phyloP scores from a whole-genome alignment of 2,329 filamentous ascomycete genomes.

The Pseudogymnoascus sp. region DNA sequence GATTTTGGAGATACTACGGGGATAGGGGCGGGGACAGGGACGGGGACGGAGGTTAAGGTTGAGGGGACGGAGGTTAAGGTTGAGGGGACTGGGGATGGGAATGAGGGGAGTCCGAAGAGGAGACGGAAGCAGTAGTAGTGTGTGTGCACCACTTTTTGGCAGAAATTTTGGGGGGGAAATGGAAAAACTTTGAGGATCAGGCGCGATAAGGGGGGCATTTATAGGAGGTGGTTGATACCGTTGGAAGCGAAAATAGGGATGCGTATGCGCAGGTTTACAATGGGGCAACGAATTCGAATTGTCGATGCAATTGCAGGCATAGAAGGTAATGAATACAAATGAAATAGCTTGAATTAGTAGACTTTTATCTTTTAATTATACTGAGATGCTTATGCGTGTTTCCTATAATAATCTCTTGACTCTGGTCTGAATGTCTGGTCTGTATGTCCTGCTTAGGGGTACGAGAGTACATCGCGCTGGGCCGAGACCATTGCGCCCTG shows the following conservation, averaged over 20 bases:
- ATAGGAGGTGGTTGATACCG: neutral
- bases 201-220: neutral
- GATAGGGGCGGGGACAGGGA: neutral
- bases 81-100: neutral
- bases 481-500: neutral
- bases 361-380: neutral
- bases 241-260: neutral
- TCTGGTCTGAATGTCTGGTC: too few species aligned
- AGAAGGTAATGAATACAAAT: neutral
- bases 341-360: neutral
- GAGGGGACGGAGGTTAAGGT: neutral
- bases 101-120: constrained; percentile 5
- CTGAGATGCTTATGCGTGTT: neutral
- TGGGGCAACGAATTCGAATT: neutral
- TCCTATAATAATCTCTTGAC: neutral
- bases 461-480: neutral
- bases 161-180: neutral
- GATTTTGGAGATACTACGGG: neutral
- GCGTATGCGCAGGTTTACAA: neutral
- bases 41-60: too few species aligned
- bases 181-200: neutral
- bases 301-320: neutral
- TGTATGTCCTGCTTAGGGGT: neutral
- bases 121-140: neutral
- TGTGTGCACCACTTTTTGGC: neutral